Conservation (phyloP, 2,329 filamentous ascomycete species). For the Aspergillus bombycis region DNA sequence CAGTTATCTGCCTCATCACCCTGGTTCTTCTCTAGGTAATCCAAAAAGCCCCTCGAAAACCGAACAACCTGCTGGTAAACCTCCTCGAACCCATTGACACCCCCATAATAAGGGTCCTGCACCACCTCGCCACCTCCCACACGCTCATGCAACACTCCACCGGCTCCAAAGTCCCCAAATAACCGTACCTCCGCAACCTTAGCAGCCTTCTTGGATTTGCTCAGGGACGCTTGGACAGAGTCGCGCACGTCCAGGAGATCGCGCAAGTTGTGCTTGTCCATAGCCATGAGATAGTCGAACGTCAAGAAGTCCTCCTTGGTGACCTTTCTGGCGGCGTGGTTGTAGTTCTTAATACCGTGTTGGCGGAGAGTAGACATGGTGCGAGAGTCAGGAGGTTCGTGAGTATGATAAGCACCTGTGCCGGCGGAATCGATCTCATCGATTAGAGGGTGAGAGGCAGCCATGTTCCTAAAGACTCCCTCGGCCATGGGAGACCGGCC, state of each 20-base stretch:
- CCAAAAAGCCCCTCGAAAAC: conserved; percentile 77
- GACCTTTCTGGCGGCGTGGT: conserved; percentile 76
- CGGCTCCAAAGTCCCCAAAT: conserved; percentile 78
- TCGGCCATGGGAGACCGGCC: conserved; percentile 90
- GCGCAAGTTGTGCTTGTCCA: conserved; percentile 82
- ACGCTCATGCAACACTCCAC: conserved; percentile 46
- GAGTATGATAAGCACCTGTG: conserved; percentile 83
- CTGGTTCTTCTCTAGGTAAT: conserved; percentile 52
- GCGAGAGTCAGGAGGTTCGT: conserved; percentile 75
- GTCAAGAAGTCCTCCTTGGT: conserved; percentile 71
- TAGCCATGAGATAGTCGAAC: conserved; percentile 94
- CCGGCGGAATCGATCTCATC: conserved; percentile 81
- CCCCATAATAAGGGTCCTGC: conserved; percentile 92
- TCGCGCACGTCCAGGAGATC: conserved; percentile 67
- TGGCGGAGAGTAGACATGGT: conserved; percentile 77
- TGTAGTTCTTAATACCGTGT: conserved; percentile 76
- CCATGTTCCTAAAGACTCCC: conserved; percentile 80
- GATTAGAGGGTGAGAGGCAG: conserved; percentile 62
- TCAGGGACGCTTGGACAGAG: conserved; percentile 53
- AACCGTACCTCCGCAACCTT: conserved; percentile 66
- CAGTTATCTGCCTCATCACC: conserved; percentile 11
- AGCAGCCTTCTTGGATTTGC: conserved; percentile 39
- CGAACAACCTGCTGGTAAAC: conserved; percentile 83
- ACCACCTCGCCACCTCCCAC: conserved; percentile 67
- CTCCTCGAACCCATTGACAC: conserved; percentile 74